A percentile compares a stretch with the other conserved stretches of the same genome.
These are phyloP conservation scores for Solanum hybrid DNA, from an alignment of 305 asterid species.

Conservation along the genomic window DNA sequence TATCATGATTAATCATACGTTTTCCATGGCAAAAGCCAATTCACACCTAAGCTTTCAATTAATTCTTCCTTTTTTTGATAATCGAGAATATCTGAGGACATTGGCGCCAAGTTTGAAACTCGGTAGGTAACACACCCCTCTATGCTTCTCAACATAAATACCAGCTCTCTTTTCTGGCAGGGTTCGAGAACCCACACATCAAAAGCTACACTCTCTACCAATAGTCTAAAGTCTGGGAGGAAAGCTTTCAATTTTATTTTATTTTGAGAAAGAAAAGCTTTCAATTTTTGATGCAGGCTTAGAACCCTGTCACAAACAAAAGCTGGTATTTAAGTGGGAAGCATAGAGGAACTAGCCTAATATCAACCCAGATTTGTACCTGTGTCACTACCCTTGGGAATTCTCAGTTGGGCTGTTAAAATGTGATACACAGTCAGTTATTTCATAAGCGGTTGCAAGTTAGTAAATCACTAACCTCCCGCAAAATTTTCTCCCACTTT, in stretches of 20 bases:
- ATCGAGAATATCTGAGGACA: neutral
- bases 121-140: neutral
- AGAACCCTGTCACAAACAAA: neutral
- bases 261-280: neutral
- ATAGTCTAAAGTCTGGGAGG: neutral
- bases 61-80: neutral
- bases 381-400: neutral
- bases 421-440: neutral
- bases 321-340: neutral
- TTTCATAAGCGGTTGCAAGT: neutral
- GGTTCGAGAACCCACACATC: neutral
- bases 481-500: constrained; percentile 76
- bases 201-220: neutral
- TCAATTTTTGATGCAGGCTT: neutral
- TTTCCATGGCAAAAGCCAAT: neutral
- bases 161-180: neutral
- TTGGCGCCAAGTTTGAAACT: neutral
- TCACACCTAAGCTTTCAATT: neutral
- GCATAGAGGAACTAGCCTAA: neutral
- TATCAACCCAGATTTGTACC: neutral
- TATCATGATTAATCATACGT: neutral
- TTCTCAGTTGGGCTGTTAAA: neutral
- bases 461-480: constrained; percentile 41
- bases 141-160: neutral
- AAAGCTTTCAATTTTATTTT: neutral